Evolutionary conservation across 169 alveolate genomes (phyloP).

Genomic region (Plasmodium sp.): DNA sequence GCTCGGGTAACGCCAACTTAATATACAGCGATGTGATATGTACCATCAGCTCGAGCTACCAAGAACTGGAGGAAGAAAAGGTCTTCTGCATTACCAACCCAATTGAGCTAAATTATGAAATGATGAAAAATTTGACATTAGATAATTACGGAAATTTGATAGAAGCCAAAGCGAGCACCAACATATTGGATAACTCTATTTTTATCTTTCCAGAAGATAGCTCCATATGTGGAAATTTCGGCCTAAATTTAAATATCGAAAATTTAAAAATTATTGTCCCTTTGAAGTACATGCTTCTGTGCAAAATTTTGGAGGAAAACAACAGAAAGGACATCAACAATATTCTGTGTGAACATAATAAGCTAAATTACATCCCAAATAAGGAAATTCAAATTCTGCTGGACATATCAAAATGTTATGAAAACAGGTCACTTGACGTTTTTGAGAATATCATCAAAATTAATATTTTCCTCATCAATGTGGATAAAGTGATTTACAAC

Average conservation of each 20-base stretch:
- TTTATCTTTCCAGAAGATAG: constrained; percentile 67
- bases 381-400: constrained; percentile 91
- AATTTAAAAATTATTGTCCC: constrained; percentile 89
- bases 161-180: constrained; percentile 9
- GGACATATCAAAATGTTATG: constrained; percentile 90
- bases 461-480: constrained; percentile 84
- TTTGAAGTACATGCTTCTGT: constrained; percentile 91
- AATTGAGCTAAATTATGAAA: constrained; percentile 56
- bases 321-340: constrained; percentile 84
- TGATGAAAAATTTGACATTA: constrained; percentile 38
- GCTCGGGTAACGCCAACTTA: constrained; percentile 26
- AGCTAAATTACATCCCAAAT: constrained; percentile 87
- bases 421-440: constrained; percentile 89
- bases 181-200: background rate
- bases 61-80: constrained; percentile 43
- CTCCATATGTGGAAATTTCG: constrained; percentile 61
- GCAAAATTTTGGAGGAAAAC: constrained; percentile 92
- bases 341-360: constrained; percentile 86
- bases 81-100: constrained; percentile 60
- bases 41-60: constrained; percentile 22
- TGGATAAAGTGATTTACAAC: constrained; percentile 89
- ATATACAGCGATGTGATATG: constrained; percentile 64
- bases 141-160: constrained; percentile 69
- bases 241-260: constrained; percentile 79
- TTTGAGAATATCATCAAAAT: constrained; percentile 90